Evolutionary conservation across 2,329 filamentous ascomycete genomes (phyloP).

Genomic region (Fusarium globosum): DNA sequence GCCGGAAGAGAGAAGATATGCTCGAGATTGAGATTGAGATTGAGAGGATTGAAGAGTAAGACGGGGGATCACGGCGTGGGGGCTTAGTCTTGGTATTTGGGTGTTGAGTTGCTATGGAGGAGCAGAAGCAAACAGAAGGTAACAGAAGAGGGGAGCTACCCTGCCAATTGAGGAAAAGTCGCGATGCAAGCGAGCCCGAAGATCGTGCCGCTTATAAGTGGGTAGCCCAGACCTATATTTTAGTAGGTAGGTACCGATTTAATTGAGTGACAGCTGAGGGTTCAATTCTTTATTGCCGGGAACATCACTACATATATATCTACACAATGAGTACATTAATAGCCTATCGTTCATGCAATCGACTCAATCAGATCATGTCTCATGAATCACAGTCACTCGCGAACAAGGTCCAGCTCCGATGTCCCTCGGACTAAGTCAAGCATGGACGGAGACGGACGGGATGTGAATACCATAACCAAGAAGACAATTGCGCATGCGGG

Average conservation of each 20-base stretch:
- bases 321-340: background rate
- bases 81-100: background rate
- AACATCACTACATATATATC: background rate
- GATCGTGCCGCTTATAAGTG: constrained; percentile 41
- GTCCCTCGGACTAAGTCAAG: constrained; percentile 4
- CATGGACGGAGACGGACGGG: background rate
- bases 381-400: background rate
- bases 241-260: background rate
- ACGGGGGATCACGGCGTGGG: constrained; percentile 10
- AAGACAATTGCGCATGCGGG: constrained; percentile 13
- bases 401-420: background rate
- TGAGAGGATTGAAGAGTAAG: constrained; percentile 8
- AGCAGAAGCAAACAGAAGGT: constrained; percentile 35
- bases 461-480: background rate
- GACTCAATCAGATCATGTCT: background rate
- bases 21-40: background rate
- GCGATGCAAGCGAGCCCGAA: constrained; percentile 38
- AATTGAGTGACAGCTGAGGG: background rate
- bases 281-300: background rate
- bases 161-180: constrained; percentile 38
- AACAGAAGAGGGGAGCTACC: constrained; percentile 40
- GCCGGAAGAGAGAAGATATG: background rate
- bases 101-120: background rate
- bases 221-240: constrained; percentile 7
- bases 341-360: background rate